Percentiles rank a stretch among this genome's conserved stretches.
These are phyloP conservation scores for Phytomonas sp. DNA, from an alignment of 208 protist genomes.

Conservation along the genomic window DNA sequence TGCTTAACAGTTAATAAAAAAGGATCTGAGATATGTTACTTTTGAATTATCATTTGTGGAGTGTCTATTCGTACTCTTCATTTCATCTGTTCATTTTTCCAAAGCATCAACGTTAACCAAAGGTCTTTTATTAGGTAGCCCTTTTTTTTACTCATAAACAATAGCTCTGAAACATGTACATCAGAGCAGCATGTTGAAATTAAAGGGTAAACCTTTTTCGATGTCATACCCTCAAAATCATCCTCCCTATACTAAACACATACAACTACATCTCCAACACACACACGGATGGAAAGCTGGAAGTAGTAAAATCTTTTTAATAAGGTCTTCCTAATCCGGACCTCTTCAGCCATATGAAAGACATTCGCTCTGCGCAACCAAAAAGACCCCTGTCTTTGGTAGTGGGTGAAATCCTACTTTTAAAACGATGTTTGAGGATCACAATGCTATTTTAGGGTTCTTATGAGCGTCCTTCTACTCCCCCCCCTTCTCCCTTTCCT, in stretches of 20 bases:
- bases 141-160: background rate
- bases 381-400: background rate
- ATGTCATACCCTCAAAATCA: background rate
- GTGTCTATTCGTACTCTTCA: background rate
- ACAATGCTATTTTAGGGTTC: background rate
- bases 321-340: background rate
- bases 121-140: background rate
- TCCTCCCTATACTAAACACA: background rate
- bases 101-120: background rate
- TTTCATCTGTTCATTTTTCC: background rate
- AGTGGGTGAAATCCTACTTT: background rate
- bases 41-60: background rate
- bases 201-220: background rate
- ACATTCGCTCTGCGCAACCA: too few species aligned
- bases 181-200: background rate
- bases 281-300: background rate
- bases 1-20: background rate
- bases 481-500: background rate
- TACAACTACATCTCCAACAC: background rate
- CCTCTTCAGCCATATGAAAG: too few species aligned
- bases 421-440: too few species aligned
- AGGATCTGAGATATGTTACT: background rate
- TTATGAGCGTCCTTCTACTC: background rate
- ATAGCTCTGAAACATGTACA: background rate
- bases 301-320: background rate